Evolutionary conservation across 2,329 filamentous ascomycete species (phyloP), one percentile per base, ranked within the genome.

Genomic region (Sphaerulina vaccinii): DNA sequence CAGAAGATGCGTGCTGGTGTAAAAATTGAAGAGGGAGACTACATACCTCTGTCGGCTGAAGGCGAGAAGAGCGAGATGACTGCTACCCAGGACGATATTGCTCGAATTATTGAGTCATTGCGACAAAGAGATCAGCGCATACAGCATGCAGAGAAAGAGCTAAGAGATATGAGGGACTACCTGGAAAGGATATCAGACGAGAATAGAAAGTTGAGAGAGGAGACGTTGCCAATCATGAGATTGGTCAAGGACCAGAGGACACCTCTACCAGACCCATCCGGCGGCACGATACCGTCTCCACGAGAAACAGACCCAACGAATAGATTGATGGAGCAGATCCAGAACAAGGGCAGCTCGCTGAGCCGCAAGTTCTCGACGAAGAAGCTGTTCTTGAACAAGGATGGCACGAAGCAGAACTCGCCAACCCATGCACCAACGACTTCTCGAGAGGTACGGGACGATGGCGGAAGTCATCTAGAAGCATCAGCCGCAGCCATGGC

Each of bases 1-100:
- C 86, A 93, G 66, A 99, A 99, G 75, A 86, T 92, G 70, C 90
- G 90, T 59, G 91, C 96, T 67, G 90, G 95, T 64, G 83, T 97
- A 54, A 87, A 89, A 13, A 82, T 96, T 63, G 92, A 97, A 67
- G 85, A 86, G 56, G 92, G 96, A 65, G 89, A 97, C 70, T 99
- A 96, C 69, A 81, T 96, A 45, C 93, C 93, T 32, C 77, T 93
- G 44, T 92, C 93, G 59, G 92, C 90, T 68, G 93, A 96, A 68
- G 87, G 87, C 59, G 88, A 91, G 68, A 85, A 84, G 38, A 86
- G 91, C 69, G 90, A 95, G 67, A 84, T 88, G 51, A 87, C 85
- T 35, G 92, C 92, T 4, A 96, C 91, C 1, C 84, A 96, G 61
- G 92, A 96, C 65, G 93, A 99, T 67, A 90, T 99, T 65, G 87